Percentiles rank a stretch among this genome's conserved stretches.
Conservation (phyloP, 345 rosid species). For the Zanthoxylum bungeanum region DNA sequence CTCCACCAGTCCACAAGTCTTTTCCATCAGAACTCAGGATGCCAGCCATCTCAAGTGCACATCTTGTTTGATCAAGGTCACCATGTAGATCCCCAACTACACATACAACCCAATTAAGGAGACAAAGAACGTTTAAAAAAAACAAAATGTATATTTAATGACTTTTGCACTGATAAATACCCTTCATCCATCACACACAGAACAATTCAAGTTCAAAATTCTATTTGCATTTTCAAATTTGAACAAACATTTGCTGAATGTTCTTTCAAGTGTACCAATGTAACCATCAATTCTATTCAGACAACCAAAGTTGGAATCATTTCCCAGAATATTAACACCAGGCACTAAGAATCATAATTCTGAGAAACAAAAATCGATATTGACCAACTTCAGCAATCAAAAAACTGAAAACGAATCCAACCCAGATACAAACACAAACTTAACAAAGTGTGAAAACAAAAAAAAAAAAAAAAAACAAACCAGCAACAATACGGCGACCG, state of each 20-base stretch:
- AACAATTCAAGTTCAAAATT: neutral
- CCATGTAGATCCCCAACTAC: slow-evolving; percentile 92
- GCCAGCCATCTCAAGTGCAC: slow-evolving; percentile 78
- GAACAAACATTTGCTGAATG: neutral
- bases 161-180: neutral
- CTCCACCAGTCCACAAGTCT: slow-evolving; percentile 78
- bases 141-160: neutral
- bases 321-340: neutral
- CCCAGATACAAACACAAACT: neutral
- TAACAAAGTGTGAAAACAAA: too few relatives aligned
- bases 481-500: slow-evolving; percentile 83
- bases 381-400: neutral
- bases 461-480: slow-evolving; percentile 28
- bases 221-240: neutral
- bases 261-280: neutral
- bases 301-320: neutral
- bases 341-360: neutral
- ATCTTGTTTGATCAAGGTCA: slow-evolving; percentile 73
- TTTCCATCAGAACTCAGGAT: slow-evolving; percentile 69
- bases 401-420: neutral
- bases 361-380: neutral
- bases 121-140: neutral
- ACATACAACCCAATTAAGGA: neutral
- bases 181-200: neutral
- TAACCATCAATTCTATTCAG: neutral